Conservation (phyloP, 2,329 filamentous ascomycete species). For the Paracoccidioides lutzii region DNA sequence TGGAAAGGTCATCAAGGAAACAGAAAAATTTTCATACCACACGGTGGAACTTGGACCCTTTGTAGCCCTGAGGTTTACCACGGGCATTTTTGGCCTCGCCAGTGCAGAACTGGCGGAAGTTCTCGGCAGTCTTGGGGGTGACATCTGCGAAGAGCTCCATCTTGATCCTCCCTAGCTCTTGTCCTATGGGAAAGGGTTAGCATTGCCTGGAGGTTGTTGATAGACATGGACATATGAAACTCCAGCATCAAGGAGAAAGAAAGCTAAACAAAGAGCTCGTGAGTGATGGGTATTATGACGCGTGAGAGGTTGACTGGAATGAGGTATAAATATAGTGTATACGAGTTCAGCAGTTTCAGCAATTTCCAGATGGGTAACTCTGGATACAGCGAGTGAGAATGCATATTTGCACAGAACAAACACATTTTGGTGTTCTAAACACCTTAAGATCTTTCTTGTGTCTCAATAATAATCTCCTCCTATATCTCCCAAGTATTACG, state of each 20-base stretch:
- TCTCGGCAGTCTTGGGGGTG: constrained; percentile 81
- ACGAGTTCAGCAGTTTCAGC: no score
- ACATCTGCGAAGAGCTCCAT: constrained; percentile 82
- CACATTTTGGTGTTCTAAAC: no score
- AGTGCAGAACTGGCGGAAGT: constrained; percentile 94
- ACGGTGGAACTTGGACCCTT: constrained; percentile 85
- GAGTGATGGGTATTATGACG: not conserved
- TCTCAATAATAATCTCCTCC: no score
- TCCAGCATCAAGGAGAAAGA: not conserved
- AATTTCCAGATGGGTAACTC: no score
- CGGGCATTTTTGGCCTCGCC: constrained; percentile 72
- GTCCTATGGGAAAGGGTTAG: constrained; percentile 41
- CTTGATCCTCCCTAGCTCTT: constrained; percentile 73
- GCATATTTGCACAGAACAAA: no score
- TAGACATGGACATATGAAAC: no score
- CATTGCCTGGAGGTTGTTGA: not conserved
- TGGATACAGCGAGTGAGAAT: no score
- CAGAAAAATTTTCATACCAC: constrained; percentile 43
- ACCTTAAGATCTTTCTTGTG: no score
- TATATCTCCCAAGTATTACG: no score
- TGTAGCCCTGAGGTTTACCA: constrained; percentile 80
- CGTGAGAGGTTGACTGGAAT: no score
- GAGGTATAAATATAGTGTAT: no score
- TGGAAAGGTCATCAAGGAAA: not conserved
- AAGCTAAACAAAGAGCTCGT: not conserved